These are phyloP conservation scores for Lanmaoa pseudosensibilis DNA, from an alignment of 768 basidiomycete species.

Conservation along the genomic window DNA sequence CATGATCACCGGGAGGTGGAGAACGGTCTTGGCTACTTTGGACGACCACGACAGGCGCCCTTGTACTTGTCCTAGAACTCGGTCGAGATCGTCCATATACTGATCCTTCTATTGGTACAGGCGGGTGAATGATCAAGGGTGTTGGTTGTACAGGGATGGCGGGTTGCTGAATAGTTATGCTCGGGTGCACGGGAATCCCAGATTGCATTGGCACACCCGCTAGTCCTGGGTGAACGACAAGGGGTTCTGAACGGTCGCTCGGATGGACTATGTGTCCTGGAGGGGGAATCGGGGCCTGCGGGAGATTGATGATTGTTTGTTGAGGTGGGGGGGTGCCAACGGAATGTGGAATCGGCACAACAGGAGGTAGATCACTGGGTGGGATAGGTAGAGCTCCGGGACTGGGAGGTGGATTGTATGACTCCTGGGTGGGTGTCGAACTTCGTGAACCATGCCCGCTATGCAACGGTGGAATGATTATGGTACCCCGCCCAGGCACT, in stretches of 20 bases:
- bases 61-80: conserved; percentile 16
- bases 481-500: conserved; percentile 14
- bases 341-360: conserved; percentile 17
- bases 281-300: conserved; percentile 16
- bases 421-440: conserved; percentile 30
- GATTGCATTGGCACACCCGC: not conserved
- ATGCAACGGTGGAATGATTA: conserved; percentile 17
- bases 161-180: conserved; percentile 3
- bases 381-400: conserved; percentile 17
- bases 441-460: conserved; percentile 12
- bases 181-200: conserved; percentile 9
- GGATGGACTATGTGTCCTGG: conserved; percentile 21
- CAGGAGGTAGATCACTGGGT: conserved; percentile 10
- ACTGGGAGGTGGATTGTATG: conserved; percentile 16
- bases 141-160: not conserved
- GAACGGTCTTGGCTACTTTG: conserved; percentile 19
- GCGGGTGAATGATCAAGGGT: conserved; percentile 21
- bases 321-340: conserved; percentile 11
- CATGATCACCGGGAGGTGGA: conserved; percentile 19
- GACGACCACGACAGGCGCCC: conserved; percentile 17
- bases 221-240: not conserved
- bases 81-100: conserved; percentile 16
- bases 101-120: conserved; percentile 9
- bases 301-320: conserved; percentile 15
- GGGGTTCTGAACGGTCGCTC: not conserved